A percentile compares a stretch with the other conserved stretches of the same genome.
These are phyloP conservation scores for Sporothrix brunneoviolacea DNA, from an alignment of 2,329 filamentous ascomycete species.

Conservation along the genomic window DNA sequence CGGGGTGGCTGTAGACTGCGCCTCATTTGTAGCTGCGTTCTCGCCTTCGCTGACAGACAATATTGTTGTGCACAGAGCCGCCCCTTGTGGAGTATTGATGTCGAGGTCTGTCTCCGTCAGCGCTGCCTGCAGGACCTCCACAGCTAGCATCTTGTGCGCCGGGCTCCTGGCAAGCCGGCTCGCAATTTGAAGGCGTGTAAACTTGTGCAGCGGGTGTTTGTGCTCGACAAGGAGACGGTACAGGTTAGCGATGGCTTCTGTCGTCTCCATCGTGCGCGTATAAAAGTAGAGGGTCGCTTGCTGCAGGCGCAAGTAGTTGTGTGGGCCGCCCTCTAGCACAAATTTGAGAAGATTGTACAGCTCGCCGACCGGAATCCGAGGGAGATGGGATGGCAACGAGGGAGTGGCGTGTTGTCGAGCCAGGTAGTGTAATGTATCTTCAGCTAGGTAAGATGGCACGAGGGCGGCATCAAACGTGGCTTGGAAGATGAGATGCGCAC, in stretches of 20 bases:
- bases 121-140: constrained; percentile 37
- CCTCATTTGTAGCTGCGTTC: background rate
- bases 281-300: constrained; percentile 31
- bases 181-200: constrained; percentile 44
- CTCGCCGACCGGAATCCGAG: background rate
- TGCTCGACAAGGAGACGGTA: constrained; percentile 28
- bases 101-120: constrained; percentile 30
- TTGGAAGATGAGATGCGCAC: constrained; percentile 28
- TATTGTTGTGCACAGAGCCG: constrained; percentile 53
- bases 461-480: constrained; percentile 30
- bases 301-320: constrained; percentile 25
- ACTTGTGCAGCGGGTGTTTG: constrained; percentile 28
- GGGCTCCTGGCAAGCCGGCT: constrained; percentile 35
- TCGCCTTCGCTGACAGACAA: constrained; percentile 34
- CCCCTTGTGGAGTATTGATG: constrained; percentile 40
- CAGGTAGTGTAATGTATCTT: constrained; percentile 30
- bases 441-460: constrained; percentile 32
- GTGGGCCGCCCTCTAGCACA: constrained; percentile 15
- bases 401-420: constrained; percentile 13
- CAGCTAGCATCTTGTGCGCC: constrained; percentile 34
- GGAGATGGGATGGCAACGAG: too few species aligned
- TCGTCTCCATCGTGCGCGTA: constrained; percentile 1
- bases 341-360: constrained; percentile 5
- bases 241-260: constrained; percentile 26
- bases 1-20: constrained; percentile 31